phyloP scores from a whole-genome alignment of 495 filamentous ascomycete genomes.

The Neurospora sp. region DNA sequence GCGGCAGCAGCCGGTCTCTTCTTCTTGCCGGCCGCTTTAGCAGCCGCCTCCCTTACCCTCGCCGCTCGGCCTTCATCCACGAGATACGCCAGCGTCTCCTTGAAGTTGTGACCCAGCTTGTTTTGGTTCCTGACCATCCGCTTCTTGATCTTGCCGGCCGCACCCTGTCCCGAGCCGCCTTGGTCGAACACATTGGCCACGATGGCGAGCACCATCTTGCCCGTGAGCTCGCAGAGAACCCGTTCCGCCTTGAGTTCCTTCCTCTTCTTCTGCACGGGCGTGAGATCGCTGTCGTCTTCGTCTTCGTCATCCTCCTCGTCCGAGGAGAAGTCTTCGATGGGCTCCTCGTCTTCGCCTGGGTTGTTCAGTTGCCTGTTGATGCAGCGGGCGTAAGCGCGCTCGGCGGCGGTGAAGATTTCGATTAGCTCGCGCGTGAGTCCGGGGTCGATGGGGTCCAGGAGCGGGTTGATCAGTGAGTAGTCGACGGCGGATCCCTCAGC shows the following conservation, averaged over 20 bases:
- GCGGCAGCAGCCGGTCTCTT: slow-evolving; percentile 27
- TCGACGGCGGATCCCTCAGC: slow-evolving; percentile 11
- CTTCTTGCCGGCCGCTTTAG: slow-evolving; percentile 19
- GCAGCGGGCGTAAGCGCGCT: slow-evolving; percentile 65
- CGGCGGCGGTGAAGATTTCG: slow-evolving; percentile 61
- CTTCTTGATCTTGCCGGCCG: slow-evolving; percentile 50
- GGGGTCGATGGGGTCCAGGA: slow-evolving; percentile 53
- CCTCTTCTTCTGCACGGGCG: slow-evolving; percentile 43
- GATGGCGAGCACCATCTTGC: slow-evolving; percentile 71
- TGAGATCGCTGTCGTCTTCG: slow-evolving; percentile 46
- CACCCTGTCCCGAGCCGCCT: slow-evolving; percentile 27
- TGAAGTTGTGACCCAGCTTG: slow-evolving; percentile 62
- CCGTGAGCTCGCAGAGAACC: slow-evolving; percentile 71
- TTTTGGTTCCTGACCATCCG: slow-evolving; percentile 57
- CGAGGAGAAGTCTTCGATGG: slow-evolving; percentile 39
- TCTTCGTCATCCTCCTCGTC: slow-evolving; percentile 46
- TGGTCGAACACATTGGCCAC: slow-evolving; percentile 62
- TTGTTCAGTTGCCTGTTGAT: slow-evolving; percentile 53
- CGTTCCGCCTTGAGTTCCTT: slow-evolving; percentile 66
- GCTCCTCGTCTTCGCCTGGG: slow-evolving; percentile 57
- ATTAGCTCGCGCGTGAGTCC: slow-evolving; percentile 53
- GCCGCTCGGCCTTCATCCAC: slow-evolving; percentile 45
- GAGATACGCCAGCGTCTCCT: slow-evolving; percentile 64
- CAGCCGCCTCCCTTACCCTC: slow-evolving; percentile 3
- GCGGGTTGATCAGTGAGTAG: slow-evolving; percentile 45